Percentiles rank a stretch among this genome's conserved stretches.
Evolutionary conservation across 1,284 basidiomycete species (phyloP).

Genomic region (Malassezia sp.): DNA sequence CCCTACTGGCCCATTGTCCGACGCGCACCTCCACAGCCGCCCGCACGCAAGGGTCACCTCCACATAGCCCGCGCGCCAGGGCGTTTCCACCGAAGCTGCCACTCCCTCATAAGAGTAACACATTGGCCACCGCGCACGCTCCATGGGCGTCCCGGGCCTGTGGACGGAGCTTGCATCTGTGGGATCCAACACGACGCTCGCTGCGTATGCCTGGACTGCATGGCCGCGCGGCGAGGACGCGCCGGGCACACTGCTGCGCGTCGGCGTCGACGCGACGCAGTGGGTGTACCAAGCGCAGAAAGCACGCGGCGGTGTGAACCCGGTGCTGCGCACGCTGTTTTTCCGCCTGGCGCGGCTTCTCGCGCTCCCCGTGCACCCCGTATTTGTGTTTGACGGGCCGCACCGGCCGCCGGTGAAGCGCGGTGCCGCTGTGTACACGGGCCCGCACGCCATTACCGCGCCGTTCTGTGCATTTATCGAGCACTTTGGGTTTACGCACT

Average conservation of each 20-base stretch:
- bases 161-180: constrained; percentile 29
- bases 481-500: constrained; percentile 63
- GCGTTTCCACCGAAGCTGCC: too few species aligned
- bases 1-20: too few species aligned
- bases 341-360: constrained; percentile 58
- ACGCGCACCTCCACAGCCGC: too few species aligned
- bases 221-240: constrained; percentile 15
- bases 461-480: constrained; percentile 57
- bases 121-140: constrained; percentile 7
- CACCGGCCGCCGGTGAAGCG: constrained; percentile 71
- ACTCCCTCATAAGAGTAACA: too few species aligned
- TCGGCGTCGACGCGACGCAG: constrained; percentile 43
- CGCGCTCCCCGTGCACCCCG: constrained; percentile 64
- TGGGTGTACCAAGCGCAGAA: constrained; percentile 51
- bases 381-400: constrained; percentile 91
- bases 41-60: too few species aligned
- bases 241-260: constrained; percentile 15
- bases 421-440: constrained; percentile 45
- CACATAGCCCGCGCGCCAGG: too few species aligned
- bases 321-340: constrained; percentile 50
- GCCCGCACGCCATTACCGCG: constrained; percentile 13
- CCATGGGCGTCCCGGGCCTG: constrained; percentile 36
- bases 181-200: constrained; percentile 22
- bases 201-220: constrained; percentile 17
- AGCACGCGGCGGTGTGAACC: constrained; percentile 49